Percentiles rank a stretch among this genome's conserved stretches.
Evolutionary conservation across 75 land plant species (phyloP).

Genomic region (Isoetes taiwanensis): DNA sequence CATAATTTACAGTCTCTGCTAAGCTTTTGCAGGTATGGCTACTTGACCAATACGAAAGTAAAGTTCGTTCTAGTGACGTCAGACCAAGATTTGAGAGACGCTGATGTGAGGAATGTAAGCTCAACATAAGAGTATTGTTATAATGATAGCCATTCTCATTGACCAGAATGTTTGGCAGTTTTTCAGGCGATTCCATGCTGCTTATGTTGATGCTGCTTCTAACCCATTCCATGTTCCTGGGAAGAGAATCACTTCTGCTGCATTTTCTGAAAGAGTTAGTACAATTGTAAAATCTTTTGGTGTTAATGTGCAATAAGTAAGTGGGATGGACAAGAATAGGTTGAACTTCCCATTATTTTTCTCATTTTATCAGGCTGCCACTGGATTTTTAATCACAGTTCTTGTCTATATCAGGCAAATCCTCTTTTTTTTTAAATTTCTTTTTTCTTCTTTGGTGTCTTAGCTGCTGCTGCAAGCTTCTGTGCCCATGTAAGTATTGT

Average conservation of each 20-base stretch:
- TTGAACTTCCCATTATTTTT: no score
- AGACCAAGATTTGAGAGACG: background rate
- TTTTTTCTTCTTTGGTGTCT: no score
- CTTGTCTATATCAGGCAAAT: no score
- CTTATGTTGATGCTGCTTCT: background rate
- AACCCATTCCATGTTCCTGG: constrained; percentile 1
- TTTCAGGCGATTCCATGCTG: constrained; percentile 5
- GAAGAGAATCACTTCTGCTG: background rate
- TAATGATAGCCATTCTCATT: background rate
- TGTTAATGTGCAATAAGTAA: no score
- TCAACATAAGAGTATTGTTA: background rate
- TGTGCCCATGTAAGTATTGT: no score
- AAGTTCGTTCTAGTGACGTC: background rate
- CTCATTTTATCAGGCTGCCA: no score
- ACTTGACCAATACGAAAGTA: constrained; percentile 37
- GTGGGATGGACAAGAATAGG: no score
- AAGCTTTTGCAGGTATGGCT: constrained; percentile 60
- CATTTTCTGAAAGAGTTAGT: background rate
- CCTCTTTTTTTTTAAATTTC: no score
- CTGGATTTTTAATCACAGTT: no score
- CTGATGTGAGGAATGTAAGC: constrained; percentile 88
- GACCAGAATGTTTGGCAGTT: constrained; percentile 4
- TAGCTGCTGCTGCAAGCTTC: no score
- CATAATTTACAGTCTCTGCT: no score
- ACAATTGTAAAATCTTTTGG: constrained; percentile 1